Evolutionary conservation across 371 early-diverging fungal genomes (phyloP), one percentile per base, ranked within the genome.

Genomic region (Cladochytrium tenue): DNA sequence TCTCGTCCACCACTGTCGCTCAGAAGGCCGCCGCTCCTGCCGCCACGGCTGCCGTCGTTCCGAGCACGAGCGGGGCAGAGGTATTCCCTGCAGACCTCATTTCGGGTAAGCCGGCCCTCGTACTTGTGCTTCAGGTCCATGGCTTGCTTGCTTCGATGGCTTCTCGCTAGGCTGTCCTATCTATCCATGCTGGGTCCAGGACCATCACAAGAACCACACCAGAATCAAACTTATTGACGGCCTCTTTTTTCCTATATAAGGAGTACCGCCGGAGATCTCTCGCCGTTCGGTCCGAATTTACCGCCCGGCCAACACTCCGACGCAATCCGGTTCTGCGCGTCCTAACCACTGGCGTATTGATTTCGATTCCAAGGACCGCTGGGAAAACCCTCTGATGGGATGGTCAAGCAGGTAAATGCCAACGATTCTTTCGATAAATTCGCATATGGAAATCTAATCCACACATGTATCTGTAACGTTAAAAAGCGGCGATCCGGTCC

Each of bases 331-430:
- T 59, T 83, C 83, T 53, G 82, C 88, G 63, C 84, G 89, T 67
- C 88, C 91, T 30, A 82, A 88, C 65, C 75, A 86, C 70, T 97
- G 96, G 96, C 85, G 85, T 56, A 78, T 97, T 56, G 93, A 95
- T 69, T 94, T 95, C 75, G 94, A 95, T 73, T 86, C 85, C 57
- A 73, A 92, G 68, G 89, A 88, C 70, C 88, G 92, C 56, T 96
- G 95, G 93, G 91, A 91, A 69, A 97, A 97, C 78, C 91, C 89
- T 60, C 72, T 95, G 60, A 95, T 96, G 85, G 96, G 95, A 33
- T 97, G 96, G 97, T 86, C 92, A 56, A 89, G 90, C 67, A 93
- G 92, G 92, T 92, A n/a, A n/a, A n/a, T n/a, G n/a, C n/a, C n/a
- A n/a, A n/a, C n/a, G n/a, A n/a, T n/a, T n/a, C n/a, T n/a, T n/a